Evolutionary conservation across 257 asterid species (phyloP), one percentile per base, ranked within the genome.

Genomic region (Verbena officinalis): DNA sequence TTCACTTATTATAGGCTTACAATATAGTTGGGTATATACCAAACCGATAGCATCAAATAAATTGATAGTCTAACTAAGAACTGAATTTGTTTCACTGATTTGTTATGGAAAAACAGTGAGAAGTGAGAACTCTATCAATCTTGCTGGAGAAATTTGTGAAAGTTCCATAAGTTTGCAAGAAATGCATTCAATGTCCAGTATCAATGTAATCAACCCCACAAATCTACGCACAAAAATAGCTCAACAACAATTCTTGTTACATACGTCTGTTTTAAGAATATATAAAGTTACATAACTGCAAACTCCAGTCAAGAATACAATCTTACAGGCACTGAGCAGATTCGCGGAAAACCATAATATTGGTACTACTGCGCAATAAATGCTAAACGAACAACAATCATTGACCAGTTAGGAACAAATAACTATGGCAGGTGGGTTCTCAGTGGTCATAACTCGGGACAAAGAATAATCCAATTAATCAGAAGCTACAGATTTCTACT

Each of bases 361-460:
- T 15, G 14, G 31, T 59, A 49, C 33, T 55, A 30, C 77, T 61
- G 59, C 79, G 81, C 68, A 79, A 58, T 33, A 55, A 59, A 44
- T 61, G 43, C 34, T 14, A 49, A 22, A 56, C 40, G 55, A 65
- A 69, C 75, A 59, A 65, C 73, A 72, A 69, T 58, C 70, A 62
- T 36, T 50, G 38, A 58, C 23, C 61, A 62, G 84, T 72, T 58
- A 75, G 73, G 39, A 65, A 13, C 53, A 67, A 79, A 34, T 70
- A 62, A 16, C 65, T 43, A 52, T 34, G 53, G 33, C 62, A 72
- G 63, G 30, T 43, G 40, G 65, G 30, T 42, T 31, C 48, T 54
- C 61, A 56, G 10, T 33, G 75, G 59, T 62, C 77, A 53, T 22
- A 59, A 39, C 58, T n/a, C 7, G 67, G 52, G 40, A 56, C 15